Conservation (phyloP, 2,329 filamentous ascomycete genomes). For the Fonsecaea monophora region DNA sequence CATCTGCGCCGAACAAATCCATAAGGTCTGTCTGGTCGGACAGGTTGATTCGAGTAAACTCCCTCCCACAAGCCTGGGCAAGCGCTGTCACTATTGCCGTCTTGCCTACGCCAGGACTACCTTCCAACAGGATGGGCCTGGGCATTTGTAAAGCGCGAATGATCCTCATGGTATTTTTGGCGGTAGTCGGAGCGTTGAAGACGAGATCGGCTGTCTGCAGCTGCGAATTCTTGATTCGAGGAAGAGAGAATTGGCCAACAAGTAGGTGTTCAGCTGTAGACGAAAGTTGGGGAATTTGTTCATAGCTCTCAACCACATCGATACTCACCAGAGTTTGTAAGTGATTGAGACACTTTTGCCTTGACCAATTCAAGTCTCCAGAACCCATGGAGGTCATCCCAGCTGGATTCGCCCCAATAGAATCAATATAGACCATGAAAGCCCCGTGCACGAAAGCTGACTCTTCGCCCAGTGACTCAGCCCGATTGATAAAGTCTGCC, state of each 20-base stretch:
- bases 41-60: conserved; percentile 91
- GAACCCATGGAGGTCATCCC: conserved; percentile 78
- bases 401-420: conserved; percentile 91
- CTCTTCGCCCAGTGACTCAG: conserved; percentile 55
- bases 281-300: conserved; percentile 64
- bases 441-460: conserved; percentile 79
- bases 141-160: conserved; percentile 84
- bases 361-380: conserved; percentile 72
- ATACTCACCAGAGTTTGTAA: conserved; percentile 70
- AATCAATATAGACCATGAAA: conserved; percentile 94
- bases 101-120: conserved; percentile 97
- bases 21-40: conserved; percentile 98
- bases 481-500: conserved; percentile 88
- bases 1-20: conserved; percentile 95
- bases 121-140: conserved; percentile 93
- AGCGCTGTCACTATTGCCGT: conserved; percentile 90
- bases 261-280: conserved; percentile 61
- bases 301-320: conserved; percentile 72
- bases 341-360: conserved; percentile 73
- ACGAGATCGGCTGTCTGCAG: conserved; percentile 69
- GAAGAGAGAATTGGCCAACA: conserved; percentile 77
- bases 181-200: conserved; percentile 87
- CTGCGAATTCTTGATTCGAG: conserved; percentile 46
- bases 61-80: conserved; percentile 77
- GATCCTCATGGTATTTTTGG: conserved; percentile 87